phyloP scores from a whole-genome alignment of 2,329 filamentous ascomycete genomes.

The Amphichorda felina region DNA sequence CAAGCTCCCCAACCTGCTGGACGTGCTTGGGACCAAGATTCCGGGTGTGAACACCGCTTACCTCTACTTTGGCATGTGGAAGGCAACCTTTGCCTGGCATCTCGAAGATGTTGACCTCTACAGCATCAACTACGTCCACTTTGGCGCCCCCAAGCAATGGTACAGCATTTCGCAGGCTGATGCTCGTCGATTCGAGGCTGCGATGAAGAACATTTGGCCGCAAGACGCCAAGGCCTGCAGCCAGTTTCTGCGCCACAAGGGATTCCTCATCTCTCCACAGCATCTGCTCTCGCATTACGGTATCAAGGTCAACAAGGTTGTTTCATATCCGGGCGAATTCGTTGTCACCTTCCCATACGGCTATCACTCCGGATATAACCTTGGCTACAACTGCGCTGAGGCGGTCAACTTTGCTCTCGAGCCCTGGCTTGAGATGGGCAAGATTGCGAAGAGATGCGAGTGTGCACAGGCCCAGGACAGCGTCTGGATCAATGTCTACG shows the following conservation, averaged over 20 bases:
- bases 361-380: constrained; percentile 95
- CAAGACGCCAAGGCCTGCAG: constrained; percentile 90
- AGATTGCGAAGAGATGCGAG: constrained; percentile 92
- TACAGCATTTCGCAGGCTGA: constrained; percentile 98
- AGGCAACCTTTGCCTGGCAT: constrained; percentile 98
- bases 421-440: constrained; percentile 88
- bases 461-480: constrained; percentile 93
- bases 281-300: constrained; percentile 79
- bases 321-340: constrained; percentile 94
- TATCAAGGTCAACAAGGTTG: constrained; percentile 91
- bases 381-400: constrained; percentile 97
- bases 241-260: constrained; percentile 95
- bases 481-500: constrained; percentile 94
- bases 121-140: constrained; percentile 99
- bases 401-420: constrained; percentile 97
- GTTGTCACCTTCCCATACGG: constrained; percentile 98
- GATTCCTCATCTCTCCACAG: constrained; percentile 87
- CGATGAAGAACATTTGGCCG: constrained; percentile 93
- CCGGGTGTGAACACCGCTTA: constrained; percentile 98
- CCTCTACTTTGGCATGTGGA: constrained; percentile 98
- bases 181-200: constrained; percentile 80
- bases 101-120: constrained; percentile 97
- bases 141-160: constrained; percentile 98
- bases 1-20: constrained; percentile 83
- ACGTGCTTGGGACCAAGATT: constrained; percentile 89